Percentiles rank a stretch among this genome's conserved stretches.
Conservation (phyloP, 495 filamentous ascomycete species). For the Clohesyomyces aquaticus region DNA sequence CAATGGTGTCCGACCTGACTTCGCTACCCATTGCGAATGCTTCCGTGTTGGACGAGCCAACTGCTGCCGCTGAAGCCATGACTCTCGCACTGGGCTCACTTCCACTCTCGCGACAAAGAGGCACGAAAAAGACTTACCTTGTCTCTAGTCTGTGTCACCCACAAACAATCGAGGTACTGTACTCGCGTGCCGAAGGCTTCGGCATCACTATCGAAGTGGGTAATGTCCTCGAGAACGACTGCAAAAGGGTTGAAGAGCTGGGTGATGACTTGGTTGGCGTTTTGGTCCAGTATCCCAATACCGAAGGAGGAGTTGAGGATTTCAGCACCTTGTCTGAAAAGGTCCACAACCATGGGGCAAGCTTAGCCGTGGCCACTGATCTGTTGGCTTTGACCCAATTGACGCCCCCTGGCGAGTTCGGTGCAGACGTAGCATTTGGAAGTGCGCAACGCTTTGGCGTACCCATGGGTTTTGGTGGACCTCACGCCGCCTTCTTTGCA, state of each 20-base stretch:
- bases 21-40: constrained; percentile 90
- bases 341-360: constrained; percentile 78
- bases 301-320: constrained; percentile 78
- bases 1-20: constrained; percentile 87
- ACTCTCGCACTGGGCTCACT: constrained; percentile 85
- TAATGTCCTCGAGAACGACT: constrained; percentile 68
- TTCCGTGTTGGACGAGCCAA: constrained; percentile 90
- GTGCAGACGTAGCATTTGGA: constrained; percentile 95
- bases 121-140: constrained; percentile 76
- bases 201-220: constrained; percentile 76
- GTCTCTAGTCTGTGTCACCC: constrained; percentile 84
- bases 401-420: constrained; percentile 93
- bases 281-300: constrained; percentile 93
- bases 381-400: constrained; percentile 86
- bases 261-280: constrained; percentile 89
- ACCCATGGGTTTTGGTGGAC: constrained; percentile 91
- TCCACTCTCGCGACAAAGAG: constrained; percentile 71
- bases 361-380: constrained; percentile 90
- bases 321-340: constrained; percentile 73
- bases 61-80: constrained; percentile 96
- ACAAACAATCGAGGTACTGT: constrained; percentile 85
- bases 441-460: constrained; percentile 95
- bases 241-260: constrained; percentile 67
- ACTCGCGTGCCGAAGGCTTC: constrained; percentile 90
- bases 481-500: constrained; percentile 97